Base-by-base conservation (phyloP, 2,329 filamentous ascomycete genomes). In the Diaporthe nobilis region DNA sequence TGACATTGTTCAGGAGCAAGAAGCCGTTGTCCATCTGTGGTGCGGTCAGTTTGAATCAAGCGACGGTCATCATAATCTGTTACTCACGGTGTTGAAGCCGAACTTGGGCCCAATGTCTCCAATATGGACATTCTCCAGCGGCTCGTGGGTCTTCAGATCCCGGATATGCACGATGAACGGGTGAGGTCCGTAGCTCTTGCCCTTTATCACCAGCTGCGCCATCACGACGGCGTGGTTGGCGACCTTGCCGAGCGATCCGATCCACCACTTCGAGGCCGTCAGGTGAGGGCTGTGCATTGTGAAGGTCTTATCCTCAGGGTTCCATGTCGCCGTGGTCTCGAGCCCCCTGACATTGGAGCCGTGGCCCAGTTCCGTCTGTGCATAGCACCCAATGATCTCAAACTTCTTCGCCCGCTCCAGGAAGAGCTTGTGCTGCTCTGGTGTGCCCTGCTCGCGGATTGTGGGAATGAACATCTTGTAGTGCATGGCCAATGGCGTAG, bases 261-360 rank as follows among this genome's bases (percentile, higher is more conserved):
- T 95, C 94, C 94, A 96, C 94, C 94, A 96, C 82, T 96, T 96
- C 47, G 92, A 93, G 0, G 94, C 90, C 2, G 94, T 95, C 74
- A 95, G 87, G 77, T 91, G 88, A 13, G 94, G 94, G 0, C 93
- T 94, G 83, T 95, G 91, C 49, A 96, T 87, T 20, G 88, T 92
- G 80, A 96, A 95, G 4, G 92, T 94, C 87, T 94, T 93, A 83
- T 94, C 92, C 7, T 92, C 86, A 0, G 90, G 86, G 80, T 94
- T 93, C 93, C 93, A 95, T 0, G 91, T 94, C 1, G 93, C 93
- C 0, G 90, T 93, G 0, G 92, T 94, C 84, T 94, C 92, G 17
- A 94, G 86, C 17, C 93, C 93, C 76, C 92, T 87, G 1, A 95
- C 94, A 79, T 96, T 95, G 22, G 92, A 94, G 22, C 94, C 94